Base-by-base conservation (phyloP, 257 asterid genomes). In the Lantana camara region DNA sequence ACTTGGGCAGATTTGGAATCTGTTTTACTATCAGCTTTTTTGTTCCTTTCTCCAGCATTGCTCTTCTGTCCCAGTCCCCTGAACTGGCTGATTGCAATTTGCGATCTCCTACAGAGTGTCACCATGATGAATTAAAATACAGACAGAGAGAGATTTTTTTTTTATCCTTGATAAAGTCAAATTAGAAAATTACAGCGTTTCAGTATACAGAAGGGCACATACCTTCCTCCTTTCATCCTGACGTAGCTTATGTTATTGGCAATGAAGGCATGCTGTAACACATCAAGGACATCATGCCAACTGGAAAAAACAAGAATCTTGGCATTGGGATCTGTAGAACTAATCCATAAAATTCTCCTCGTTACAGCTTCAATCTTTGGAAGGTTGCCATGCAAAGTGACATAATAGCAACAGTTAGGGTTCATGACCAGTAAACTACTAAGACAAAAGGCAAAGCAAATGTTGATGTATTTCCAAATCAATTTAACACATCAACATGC, bases 221-320 rank as follows among this genome's bases (percentile, higher is more conserved):
- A 90, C 99, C 97, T 93, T 81, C 99, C 99, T 58, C 99, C 99
- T 78, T 87, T 84, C 99, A 93, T 93, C 80, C 99, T 76, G 57
- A 84, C 66, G 59, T 74, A 81, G 79, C 87, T 89, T 79, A 93
- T 87, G 62, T 47, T 37, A 70, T 93, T 93, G 66, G 97, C 86
- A 37, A 71, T 51, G 59, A 93, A 85, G 44, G 97, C 98, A 77
- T 93, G 99, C 70, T 87, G 96, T 63, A 93, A 75, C 73, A 93
- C 99, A 74, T 93, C 99, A 69, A 93, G 97, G 54, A 90, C 99
- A 72, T 93, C 99, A 66, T 83, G 82, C 99, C 99, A 93, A 75
- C 97, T 93, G 55, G 95, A 85, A 51, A 93, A 90, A 60, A 93
- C 95, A 57, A 93, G 91, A 62, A 87, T 72, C 77, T 90, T 93